These are phyloP conservation scores for Coniochaeta sp. DNA, from an alignment of 2,329 filamentous ascomycete species.

Conservation along the genomic window DNA sequence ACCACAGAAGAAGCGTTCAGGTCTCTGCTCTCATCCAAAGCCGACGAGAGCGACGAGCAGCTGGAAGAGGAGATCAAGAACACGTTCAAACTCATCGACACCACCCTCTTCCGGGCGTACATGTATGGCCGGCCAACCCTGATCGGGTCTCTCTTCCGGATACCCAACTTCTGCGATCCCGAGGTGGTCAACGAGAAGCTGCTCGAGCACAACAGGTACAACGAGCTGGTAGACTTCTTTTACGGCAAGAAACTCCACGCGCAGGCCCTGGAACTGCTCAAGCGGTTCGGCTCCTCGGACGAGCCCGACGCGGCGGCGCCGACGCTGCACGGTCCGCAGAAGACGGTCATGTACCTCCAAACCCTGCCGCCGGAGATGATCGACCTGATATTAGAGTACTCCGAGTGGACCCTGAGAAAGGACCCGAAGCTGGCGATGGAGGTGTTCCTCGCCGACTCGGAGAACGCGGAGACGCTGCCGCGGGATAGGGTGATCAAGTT, in stretches of 20 bases:
- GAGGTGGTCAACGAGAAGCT: conserved; percentile 91
- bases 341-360: conserved; percentile 87
- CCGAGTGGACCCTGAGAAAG: conserved; percentile 73
- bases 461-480: conserved; percentile 87
- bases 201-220: conserved; percentile 81
- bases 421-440: conserved; percentile 79
- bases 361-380: conserved; percentile 80
- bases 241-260: conserved; percentile 91
- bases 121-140: conserved; percentile 87
- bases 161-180: conserved; percentile 95
- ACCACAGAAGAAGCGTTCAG: conserved; percentile 45
- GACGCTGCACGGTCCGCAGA: conserved; percentile 67
- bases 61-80: conserved; percentile 65
- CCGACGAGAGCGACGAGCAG: conserved; percentile 45
- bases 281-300: conserved; percentile 65
- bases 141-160: conserved; percentile 83
- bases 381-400: conserved; percentile 85
- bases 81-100: conserved; percentile 83
- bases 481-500: conserved; percentile 70
- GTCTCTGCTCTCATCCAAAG: conserved; percentile 41
- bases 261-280: conserved; percentile 74
- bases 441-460: conserved; percentile 85
- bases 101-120: conserved; percentile 86
- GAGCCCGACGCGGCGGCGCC: conserved; percentile 42
- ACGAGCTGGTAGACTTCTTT: conserved; percentile 94